These are phyloP conservation scores for Cystobasidium ongulense DNA, from an alignment of 768 basidiomycete species.

Conservation along the genomic window DNA sequence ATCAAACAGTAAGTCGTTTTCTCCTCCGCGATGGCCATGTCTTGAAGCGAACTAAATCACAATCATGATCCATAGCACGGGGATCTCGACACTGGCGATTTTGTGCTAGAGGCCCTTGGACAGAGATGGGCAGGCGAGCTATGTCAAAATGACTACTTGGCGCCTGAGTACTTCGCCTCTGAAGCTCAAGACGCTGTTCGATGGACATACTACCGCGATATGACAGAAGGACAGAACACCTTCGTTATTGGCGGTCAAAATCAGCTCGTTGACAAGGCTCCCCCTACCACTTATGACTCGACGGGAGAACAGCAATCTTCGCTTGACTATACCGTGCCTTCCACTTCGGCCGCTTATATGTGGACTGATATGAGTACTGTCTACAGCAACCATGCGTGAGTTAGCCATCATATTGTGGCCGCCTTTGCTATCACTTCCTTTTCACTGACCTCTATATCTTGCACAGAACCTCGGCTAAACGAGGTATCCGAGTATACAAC, in stretches of 20 bases:
- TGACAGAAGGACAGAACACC: conserved; percentile 96
- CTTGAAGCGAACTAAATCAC: background rate
- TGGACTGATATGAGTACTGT: conserved; percentile 67
- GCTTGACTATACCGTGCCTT: conserved; percentile 64
- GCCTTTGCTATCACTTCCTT: no score
- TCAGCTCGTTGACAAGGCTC: conserved; percentile 63
- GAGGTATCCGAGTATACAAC: conserved; percentile 78
- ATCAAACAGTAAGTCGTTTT: conserved; percentile 54
- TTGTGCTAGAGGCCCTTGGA: conserved; percentile 87
- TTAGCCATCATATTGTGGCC: no score
- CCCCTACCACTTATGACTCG: conserved; percentile 58
- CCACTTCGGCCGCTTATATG: conserved; percentile 67
- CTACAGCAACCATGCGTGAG: conserved; percentile 20
- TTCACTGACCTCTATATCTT: no score
- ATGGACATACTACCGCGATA: conserved; percentile 92
- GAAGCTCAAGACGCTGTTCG: conserved; percentile 58
- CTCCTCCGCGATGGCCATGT: background rate
- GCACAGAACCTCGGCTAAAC: conserved; percentile 65
- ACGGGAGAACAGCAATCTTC: conserved; percentile 61
- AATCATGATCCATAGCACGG: conserved; percentile 61
- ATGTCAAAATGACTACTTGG: conserved; percentile 74
- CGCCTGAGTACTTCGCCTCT: conserved; percentile 65
- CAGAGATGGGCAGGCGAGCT: conserved; percentile 80
- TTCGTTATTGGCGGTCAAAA: conserved; percentile 66
- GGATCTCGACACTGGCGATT: conserved; percentile 88